Evolutionary conservation across 352 stramenopile genomes (phyloP).

Genomic region (Phytopythium oedochilum): DNA sequence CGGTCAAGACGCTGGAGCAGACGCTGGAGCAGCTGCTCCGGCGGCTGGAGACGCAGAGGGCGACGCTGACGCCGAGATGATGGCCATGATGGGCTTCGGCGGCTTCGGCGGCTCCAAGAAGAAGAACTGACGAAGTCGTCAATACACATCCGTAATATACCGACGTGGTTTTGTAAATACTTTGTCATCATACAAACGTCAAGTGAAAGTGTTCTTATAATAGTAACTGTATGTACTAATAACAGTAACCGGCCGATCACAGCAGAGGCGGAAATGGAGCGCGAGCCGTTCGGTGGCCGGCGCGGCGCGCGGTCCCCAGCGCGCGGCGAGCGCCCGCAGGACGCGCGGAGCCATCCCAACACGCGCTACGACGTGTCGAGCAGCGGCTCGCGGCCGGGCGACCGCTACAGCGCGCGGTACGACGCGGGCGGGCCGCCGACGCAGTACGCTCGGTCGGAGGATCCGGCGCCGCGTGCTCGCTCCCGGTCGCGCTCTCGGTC

Average conservation of each 20-base stretch:
- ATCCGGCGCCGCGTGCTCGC: neutral
- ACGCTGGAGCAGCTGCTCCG: conserved; percentile 1
- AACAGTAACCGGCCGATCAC: neutral
- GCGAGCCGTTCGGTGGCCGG: neutral
- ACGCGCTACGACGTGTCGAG: neutral
- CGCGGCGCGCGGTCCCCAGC: neutral
- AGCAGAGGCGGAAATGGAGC: neutral
- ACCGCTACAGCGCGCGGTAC: neutral
- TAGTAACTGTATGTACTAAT: no score
- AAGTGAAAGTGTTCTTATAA: neutral
- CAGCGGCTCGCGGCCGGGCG: neutral
- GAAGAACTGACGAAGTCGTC: conserved; percentile 24
- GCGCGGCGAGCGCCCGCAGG: neutral
- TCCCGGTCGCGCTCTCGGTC: neutral
- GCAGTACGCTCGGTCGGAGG: neutral
- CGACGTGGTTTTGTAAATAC: neutral
- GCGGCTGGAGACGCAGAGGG: neutral
- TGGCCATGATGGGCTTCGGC: conserved; percentile 90
- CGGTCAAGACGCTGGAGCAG: neutral
- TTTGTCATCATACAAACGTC: neutral
- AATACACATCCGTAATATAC: neutral
- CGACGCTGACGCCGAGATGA: conserved; percentile 83
- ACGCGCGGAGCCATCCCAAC: neutral
- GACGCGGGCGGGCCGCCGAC: neutral
- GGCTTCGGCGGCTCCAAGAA: conserved; percentile 85